Evolutionary conservation across 768 basidiomycete species (phyloP).

Genomic region (Lactifluus volemus): DNA sequence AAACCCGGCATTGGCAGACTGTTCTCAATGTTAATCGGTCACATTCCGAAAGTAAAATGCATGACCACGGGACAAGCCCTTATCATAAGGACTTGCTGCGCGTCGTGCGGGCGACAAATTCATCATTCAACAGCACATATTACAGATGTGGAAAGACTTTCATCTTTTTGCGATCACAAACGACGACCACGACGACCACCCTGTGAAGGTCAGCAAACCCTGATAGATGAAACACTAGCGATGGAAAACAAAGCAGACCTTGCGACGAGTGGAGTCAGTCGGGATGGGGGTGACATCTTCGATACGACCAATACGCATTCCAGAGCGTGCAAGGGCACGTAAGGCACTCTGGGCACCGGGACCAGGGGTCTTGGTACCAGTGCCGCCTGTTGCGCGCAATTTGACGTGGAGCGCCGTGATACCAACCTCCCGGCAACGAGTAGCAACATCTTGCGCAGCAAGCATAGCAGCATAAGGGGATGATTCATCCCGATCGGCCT

Average conservation of each 20-base stretch:
- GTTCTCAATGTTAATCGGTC: not conserved
- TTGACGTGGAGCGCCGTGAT: slow-evolving; percentile 99
- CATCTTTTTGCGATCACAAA: slow-evolving; percentile 42
- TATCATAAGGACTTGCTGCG: slow-evolving; percentile 57
- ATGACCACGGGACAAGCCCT: slow-evolving; percentile 74
- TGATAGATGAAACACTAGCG: not conserved
- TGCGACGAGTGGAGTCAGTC: slow-evolving; percentile 94
- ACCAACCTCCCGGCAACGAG: slow-evolving; percentile 96
- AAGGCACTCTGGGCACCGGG: slow-evolving; percentile 98
- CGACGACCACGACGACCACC: slow-evolving; percentile 99
- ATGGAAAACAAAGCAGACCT: slow-evolving; percentile 45
- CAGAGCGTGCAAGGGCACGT: slow-evolving; percentile 95
- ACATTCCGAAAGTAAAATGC: slow-evolving; percentile 18
- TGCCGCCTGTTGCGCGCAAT: slow-evolving; percentile 96
- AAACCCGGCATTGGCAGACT: not conserved
- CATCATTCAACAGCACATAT: slow-evolving; percentile 33
- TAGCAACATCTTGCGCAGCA: slow-evolving; percentile 94
- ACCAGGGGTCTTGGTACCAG: slow-evolving; percentile 97
- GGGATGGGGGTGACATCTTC: slow-evolving; percentile 98
- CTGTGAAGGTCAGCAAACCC: slow-evolving; percentile 31
- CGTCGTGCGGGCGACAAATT: slow-evolving; percentile 76
- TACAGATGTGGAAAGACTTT: slow-evolving; percentile 30
- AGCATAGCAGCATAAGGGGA: slow-evolving; percentile 97
- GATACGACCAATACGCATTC: slow-evolving; percentile 96
- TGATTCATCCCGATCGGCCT: slow-evolving; percentile 99